Conservation (phyloP, 1,139 yeast genomes). For the Suhomyces bokatorum region DNA sequence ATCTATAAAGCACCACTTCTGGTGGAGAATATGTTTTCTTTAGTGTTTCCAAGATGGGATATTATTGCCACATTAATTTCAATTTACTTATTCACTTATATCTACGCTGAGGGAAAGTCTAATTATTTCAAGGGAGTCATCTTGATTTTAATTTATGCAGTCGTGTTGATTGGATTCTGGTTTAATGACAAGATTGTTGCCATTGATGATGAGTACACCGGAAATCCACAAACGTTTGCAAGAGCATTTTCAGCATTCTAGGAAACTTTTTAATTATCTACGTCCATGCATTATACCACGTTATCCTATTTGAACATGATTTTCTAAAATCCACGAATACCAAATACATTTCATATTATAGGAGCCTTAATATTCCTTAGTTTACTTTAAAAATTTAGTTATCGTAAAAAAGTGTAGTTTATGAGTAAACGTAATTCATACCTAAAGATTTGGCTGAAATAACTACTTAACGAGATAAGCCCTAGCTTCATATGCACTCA, state of each 20-base stretch:
- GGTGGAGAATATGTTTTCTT: slow-evolving; percentile 64
- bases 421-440: not conserved
- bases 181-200: slow-evolving; percentile 50
- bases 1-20: slow-evolving; percentile 42
- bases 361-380: not conserved
- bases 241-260: not conserved
- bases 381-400: too few relatives aligned
- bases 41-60: slow-evolving; percentile 96
- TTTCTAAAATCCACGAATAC: not conserved
- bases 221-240: slow-evolving; percentile 5
- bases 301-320: too few relatives aligned
- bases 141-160: slow-evolving; percentile 73
- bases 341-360: not conserved
- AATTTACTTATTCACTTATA: slow-evolving; percentile 85
- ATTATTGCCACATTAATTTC: slow-evolving; percentile 82
- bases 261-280: too few relatives aligned
- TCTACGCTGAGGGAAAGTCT: slow-evolving; percentile 95
- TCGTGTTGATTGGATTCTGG: slow-evolving; percentile 80
- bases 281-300: not conserved
- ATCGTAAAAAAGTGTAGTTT: too few relatives aligned
- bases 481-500: slow-evolving; percentile 21
- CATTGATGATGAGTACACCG: slow-evolving; percentile 34
- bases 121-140: slow-evolving; percentile 96
- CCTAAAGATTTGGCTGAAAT: not conserved
- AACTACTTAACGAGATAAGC: slow-evolving; percentile 14